phyloP scores from a whole-genome alignment of 176 grass and related monocot genomes.

The Hordeum marinum region DNA sequence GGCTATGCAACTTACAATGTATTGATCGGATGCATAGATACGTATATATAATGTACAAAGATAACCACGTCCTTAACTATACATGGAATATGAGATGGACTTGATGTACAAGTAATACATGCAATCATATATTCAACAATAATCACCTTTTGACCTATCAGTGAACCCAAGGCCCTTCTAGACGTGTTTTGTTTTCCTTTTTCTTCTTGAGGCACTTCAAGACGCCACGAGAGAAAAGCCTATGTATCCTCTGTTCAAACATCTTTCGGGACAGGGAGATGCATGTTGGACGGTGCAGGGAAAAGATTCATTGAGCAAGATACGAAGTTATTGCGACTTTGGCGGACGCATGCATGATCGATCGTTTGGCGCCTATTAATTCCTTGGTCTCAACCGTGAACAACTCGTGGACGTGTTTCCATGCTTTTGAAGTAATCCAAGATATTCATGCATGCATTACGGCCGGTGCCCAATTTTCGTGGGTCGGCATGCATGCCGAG shows the following conservation, averaged over 20 bases:
- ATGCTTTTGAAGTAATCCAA: conserved; percentile 14
- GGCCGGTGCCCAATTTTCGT: not conserved
- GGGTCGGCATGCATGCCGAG: not conserved
- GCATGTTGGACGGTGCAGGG: not conserved
- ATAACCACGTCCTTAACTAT: too few species aligned
- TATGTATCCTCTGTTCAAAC: not conserved
- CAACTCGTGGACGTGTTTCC: not conserved
- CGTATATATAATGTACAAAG: too few species aligned
- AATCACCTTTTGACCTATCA: too few species aligned
- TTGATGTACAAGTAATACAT: too few species aligned
- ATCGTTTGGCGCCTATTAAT: conserved; percentile 1
- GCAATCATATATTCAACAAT: too few species aligned
- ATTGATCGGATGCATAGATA: too few species aligned
- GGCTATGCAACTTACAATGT: too few species aligned
- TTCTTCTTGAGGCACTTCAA: not conserved
- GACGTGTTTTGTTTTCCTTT: too few species aligned
- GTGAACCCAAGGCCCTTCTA: not conserved
- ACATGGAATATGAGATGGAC: too few species aligned
- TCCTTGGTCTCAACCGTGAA: not conserved
- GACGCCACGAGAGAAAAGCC: not conserved
- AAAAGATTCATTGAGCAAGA: conserved; percentile 14
- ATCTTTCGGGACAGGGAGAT: not conserved
- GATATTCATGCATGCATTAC: not conserved
- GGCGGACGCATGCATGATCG: not conserved
- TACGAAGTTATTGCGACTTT: not conserved